These are phyloP conservation scores for Cardamine chenopodiifolia DNA, from an alignment of 345 rosid genomes.

Conservation along the genomic window DNA sequence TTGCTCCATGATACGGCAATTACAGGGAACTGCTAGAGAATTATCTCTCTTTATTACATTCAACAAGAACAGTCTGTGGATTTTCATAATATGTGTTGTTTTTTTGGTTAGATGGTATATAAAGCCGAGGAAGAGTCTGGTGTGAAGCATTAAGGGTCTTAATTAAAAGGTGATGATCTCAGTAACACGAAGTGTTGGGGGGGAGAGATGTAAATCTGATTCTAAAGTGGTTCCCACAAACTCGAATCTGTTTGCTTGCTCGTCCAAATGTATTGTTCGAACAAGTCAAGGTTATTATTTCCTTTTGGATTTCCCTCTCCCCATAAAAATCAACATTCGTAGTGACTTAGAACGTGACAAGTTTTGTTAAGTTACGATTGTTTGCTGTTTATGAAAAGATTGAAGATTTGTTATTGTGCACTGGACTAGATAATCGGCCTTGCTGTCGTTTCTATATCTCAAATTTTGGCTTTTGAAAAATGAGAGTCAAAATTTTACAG, in stretches of 20 bases:
- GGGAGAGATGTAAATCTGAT: slow-evolving; percentile 33
- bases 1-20: background rate
- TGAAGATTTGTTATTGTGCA: slow-evolving; percentile 13
- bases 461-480: background rate
- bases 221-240: slow-evolving; percentile 30
- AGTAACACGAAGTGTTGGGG: slow-evolving; percentile 36
- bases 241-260: slow-evolving; percentile 24
- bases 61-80: background rate
- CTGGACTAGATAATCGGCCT: background rate
- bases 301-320: slow-evolving; percentile 18
- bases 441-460: background rate
- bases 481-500: background rate
- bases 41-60: background rate
- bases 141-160: slow-evolving; percentile 37
- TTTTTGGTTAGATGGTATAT: slow-evolving; percentile 35
- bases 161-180: slow-evolving; percentile 32
- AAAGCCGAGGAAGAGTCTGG: slow-evolving; percentile 29
- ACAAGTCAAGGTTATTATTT: slow-evolving; percentile 21
- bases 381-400: slow-evolving; percentile 7
- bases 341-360: slow-evolving; percentile 20
- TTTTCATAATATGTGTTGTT: background rate
- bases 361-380: slow-evolving; percentile 31
- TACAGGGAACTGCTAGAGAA: background rate
- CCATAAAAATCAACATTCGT: slow-evolving; percentile 6
- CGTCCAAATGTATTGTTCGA: slow-evolving; percentile 27